These are phyloP conservation scores for Aureobasidium sp. DNA, from an alignment of 2,329 filamentous ascomycete genomes.

Conservation along the genomic window DNA sequence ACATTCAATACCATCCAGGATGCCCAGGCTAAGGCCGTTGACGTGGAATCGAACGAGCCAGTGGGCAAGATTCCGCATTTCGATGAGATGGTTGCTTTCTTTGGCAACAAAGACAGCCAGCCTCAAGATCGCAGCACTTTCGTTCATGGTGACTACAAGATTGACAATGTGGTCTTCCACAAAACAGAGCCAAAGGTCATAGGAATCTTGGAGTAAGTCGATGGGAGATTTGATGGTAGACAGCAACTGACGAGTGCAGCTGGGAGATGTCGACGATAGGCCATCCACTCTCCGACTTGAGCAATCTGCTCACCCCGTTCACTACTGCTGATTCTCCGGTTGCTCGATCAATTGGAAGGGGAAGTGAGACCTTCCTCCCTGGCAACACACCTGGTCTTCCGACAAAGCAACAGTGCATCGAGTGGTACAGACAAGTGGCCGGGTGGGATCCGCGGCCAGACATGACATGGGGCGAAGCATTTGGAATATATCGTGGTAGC, in stretches of 20 bases:
- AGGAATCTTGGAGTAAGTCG: constrained; percentile 63
- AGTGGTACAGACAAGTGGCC: constrained; percentile 58
- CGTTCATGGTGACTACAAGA: constrained; percentile 96
- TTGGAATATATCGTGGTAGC: constrained; percentile 49
- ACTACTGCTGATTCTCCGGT: constrained; percentile 32
- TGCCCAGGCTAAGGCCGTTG: constrained; percentile 65
- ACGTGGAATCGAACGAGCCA: constrained; percentile 64
- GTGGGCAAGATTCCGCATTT: constrained; percentile 82
- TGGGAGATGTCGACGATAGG: constrained; percentile 99
- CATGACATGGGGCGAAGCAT: constrained; percentile 56
- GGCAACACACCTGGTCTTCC: constrained; percentile 59
- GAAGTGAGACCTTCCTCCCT: constrained; percentile 48
- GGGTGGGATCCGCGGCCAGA: constrained; percentile 61
- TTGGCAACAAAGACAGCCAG: constrained; percentile 58
- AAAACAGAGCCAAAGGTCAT: constrained; percentile 80
- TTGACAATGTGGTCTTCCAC: constrained; percentile 59
- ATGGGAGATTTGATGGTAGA: background rate
- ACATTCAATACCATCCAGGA: constrained; percentile 73
- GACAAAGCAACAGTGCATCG: constrained; percentile 46
- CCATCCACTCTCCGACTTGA: constrained; percentile 86
- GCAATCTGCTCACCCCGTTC: constrained; percentile 57
- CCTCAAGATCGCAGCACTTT: constrained; percentile 70
- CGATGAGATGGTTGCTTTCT: constrained; percentile 69
- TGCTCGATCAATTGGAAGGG: constrained; percentile 31
- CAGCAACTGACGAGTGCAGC: constrained; percentile 18